Conservation (phyloP, 2,329 filamentous ascomycete genomes). For the Tolypocladium tropicale region DNA sequence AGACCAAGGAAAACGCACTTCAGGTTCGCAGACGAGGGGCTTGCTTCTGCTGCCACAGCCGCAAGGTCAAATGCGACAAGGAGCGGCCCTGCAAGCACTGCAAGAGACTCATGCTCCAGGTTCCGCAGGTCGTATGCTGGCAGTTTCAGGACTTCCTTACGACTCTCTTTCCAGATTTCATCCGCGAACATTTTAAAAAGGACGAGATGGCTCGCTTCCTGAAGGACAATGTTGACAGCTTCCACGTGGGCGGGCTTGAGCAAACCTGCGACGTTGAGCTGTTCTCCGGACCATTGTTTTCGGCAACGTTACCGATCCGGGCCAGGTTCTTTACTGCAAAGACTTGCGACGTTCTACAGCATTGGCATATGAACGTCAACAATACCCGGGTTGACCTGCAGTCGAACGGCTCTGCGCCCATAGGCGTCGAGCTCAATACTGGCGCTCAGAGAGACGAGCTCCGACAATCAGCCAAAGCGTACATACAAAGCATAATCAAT, state of each 20-base stretch:
- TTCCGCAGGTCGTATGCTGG: slow-evolving; percentile 49
- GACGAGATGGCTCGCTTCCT: slow-evolving; percentile 39
- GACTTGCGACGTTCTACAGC: slow-evolving; percentile 35
- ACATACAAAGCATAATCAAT: slow-evolving; percentile 34
- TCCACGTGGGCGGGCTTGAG: slow-evolving; percentile 29
- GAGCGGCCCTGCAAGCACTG: slow-evolving; percentile 47
- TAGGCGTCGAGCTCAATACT: slow-evolving; percentile 37
- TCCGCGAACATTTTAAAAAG: slow-evolving; percentile 39
- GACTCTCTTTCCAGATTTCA: slow-evolving; percentile 41
- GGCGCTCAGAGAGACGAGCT: slow-evolving; percentile 32
- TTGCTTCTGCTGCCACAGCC: slow-evolving; percentile 49
- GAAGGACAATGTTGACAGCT: slow-evolving; percentile 36
- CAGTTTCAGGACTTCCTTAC: slow-evolving; percentile 45
- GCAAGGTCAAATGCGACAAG: slow-evolving; percentile 48
- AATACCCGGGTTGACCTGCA: slow-evolving; percentile 29
- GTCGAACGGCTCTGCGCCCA: slow-evolving; percentile 33
- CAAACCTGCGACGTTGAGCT: slow-evolving; percentile 34
- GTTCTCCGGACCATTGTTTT: slow-evolving; percentile 35
- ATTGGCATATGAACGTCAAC: slow-evolving; percentile 36
- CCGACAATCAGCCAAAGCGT: slow-evolving; percentile 34
- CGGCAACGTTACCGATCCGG: slow-evolving; percentile 32
- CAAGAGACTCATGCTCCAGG: slow-evolving; percentile 36
- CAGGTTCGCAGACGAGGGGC: slow-evolving; percentile 43
- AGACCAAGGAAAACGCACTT: slow-evolving; percentile 44
- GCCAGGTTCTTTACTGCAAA: slow-evolving; percentile 43